Evolutionary conservation across 345 rosid species (phyloP).

Genomic region (Murraya koenigii): DNA sequence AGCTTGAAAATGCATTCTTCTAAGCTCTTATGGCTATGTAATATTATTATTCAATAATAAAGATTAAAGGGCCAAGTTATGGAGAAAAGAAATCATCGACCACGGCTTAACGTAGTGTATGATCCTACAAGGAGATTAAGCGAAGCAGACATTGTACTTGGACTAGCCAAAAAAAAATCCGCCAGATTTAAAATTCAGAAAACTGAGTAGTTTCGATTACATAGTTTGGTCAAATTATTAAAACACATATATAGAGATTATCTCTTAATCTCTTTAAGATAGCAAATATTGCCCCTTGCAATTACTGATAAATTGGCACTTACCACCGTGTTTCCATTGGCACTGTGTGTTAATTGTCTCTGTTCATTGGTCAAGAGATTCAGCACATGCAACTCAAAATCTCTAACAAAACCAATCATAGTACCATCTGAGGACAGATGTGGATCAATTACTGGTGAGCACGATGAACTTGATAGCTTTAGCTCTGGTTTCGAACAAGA

Average conservation of each 20-base stretch:
- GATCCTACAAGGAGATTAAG: not conserved
- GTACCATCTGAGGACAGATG: conserved; percentile 86
- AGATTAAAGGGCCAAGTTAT: not conserved
- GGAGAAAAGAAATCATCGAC: not conserved
- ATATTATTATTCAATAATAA: not conserved
- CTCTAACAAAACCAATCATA: conserved; percentile 69
- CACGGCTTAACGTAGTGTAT: too few species aligned
- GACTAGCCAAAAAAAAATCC: not conserved
- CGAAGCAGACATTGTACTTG: not conserved
- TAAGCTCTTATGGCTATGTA: not conserved
- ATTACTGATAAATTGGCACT: conserved; percentile 21
- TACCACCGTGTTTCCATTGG: conserved; percentile 62
- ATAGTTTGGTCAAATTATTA: not conserved
- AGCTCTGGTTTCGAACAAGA: conserved; percentile 66
- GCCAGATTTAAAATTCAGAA: not conserved
- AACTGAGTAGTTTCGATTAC: not conserved
- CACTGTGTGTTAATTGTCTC: conserved; percentile 66
- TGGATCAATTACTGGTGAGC: conserved; percentile 77
- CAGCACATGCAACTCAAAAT: conserved; percentile 69
- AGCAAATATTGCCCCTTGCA: not conserved
- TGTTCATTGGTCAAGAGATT: conserved; percentile 52
- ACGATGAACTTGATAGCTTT: conserved; percentile 55
- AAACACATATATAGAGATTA: not conserved
- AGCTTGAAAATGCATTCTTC: not conserved
- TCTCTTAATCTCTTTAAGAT: not conserved